Evolutionary conservation across 202 grass and related monocot genomes (phyloP), one percentile per base, ranked within the genome.

Genomic region (Carex arenaria): DNA sequence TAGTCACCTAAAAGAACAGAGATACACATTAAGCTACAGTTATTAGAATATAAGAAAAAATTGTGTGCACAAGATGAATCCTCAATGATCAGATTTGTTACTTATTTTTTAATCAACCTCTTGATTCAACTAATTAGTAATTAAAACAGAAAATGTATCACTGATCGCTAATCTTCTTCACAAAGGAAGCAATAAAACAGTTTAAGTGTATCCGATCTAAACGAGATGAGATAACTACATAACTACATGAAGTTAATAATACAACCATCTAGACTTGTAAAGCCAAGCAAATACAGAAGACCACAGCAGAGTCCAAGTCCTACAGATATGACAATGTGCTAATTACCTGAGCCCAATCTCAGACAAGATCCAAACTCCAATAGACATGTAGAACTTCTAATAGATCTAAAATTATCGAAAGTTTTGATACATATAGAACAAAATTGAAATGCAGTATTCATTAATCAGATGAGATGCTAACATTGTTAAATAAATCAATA

Each of bases 1-100:
- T 91, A 10, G 63, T 14, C 18, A 93, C 80, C 93, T 93, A 31
- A 45, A 2, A 38, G 55, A 38, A 77, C 12, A 81, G 3, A 20
- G 43, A 36, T 45, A 67, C 31, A 65, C 20, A 18, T 81, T 45
- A 45, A 64, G 4, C 12, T 26, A 80, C 20, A 30, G 36, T 36
- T 80, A n/a, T 7, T 26, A 64, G 17, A 63, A 80, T 76, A 76
- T 32, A 64, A 63, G 78, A 80, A 3, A 64, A 64, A 22, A 23
- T 14, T 43, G 7, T 61, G 40, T 64, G 18, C 34, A 80, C 18
- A 15, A 56, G 28, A 81, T 61, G 60, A 65, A 81, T 65, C n/a
- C 6, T 47, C 57, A 49, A 51, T 15, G 12, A 52, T 81, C 10
- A 65, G n/a, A 59, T 38, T 17, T 78, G 28, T 60, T 60, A 59